Evolutionary conservation across 257 asterid genomes (phyloP).

Genomic region (Sherardia arvensis): DNA sequence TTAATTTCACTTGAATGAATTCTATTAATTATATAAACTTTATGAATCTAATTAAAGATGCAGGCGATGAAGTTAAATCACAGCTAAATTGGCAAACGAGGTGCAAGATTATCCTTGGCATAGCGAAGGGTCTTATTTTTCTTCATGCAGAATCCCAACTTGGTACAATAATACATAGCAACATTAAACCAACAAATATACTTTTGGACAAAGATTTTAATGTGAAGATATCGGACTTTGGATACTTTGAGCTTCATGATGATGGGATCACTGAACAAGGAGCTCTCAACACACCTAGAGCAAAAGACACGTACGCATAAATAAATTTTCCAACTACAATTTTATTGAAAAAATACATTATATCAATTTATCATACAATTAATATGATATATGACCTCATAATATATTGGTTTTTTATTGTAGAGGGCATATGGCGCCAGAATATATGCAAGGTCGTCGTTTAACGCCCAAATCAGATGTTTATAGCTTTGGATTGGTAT

Average conservation of each 20-base stretch:
- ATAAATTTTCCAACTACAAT: not conserved
- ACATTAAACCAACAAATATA: constrained; percentile 4
- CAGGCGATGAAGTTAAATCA: not conserved
- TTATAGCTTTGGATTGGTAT: constrained; percentile 1
- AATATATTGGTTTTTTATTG: too few species aligned
- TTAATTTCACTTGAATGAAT: too few species aligned
- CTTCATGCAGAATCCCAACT: constrained; percentile 7
- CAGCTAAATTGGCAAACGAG: not conserved
- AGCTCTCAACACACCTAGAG: not conserved
- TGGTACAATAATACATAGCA: constrained; percentile 4
- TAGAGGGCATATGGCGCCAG: constrained; percentile 7
- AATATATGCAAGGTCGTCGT: not conserved
- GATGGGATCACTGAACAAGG: not conserved
- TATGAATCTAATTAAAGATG: not conserved
- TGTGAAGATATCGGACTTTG: constrained; percentile 1
- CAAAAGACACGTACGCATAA: constrained; percentile 1
- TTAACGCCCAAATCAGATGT: constrained; percentile 3
- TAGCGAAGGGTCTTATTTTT: not conserved
- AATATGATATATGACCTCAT: too few species aligned
- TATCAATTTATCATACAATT: too few species aligned
- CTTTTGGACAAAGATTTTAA: constrained; percentile 2
- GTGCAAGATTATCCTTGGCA: constrained; percentile 3
- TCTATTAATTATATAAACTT: not conserved
- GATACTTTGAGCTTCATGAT: constrained; percentile 4
- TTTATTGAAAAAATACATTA: too few species aligned